Conservation (phyloP, 2,329 filamentous ascomycete genomes). For the Cadophora sp. region DNA sequence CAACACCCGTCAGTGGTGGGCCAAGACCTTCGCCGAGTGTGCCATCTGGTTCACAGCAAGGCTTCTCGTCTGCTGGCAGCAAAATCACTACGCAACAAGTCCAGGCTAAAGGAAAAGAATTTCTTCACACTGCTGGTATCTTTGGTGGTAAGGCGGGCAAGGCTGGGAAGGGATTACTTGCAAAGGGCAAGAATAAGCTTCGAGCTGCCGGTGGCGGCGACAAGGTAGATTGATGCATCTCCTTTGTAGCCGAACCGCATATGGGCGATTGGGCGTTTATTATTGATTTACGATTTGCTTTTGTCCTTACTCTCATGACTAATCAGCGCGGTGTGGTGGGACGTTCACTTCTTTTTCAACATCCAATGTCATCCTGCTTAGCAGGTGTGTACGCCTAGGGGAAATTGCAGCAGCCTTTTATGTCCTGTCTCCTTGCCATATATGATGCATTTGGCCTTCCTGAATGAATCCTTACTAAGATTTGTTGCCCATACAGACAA, state of each 20-base stretch:
- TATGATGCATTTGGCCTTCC: slow-evolving; percentile 33
- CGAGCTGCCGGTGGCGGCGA: slow-evolving; percentile 66
- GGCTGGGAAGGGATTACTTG: slow-evolving; percentile 88
- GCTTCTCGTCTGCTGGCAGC: slow-evolving; percentile 34
- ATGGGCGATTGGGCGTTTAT: slow-evolving; percentile 40
- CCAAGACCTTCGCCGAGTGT: slow-evolving; percentile 28
- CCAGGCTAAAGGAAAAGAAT: slow-evolving; percentile 80
- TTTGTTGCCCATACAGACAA: slow-evolving; percentile 45
- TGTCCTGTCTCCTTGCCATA: slow-evolving; percentile 38
- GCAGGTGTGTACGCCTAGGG: slow-evolving; percentile 45
- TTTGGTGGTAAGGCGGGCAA: slow-evolving; percentile 74
- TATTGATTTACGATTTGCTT: slow-evolving; percentile 30
- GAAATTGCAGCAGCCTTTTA: slow-evolving; percentile 41
- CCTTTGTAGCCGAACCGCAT: slow-evolving; percentile 44
- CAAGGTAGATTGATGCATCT: slow-evolving; percentile 80
- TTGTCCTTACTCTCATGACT: slow-evolving; percentile 33
- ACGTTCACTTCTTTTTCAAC: slow-evolving; percentile 35
- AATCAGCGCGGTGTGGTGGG: slow-evolving; percentile 34
- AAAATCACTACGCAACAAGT: slow-evolving; percentile 46
- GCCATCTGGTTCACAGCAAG: slow-evolving; percentile 36
- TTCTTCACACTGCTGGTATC: slow-evolving; percentile 81
- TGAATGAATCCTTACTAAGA: slow-evolving; percentile 43
- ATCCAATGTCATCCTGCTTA: slow-evolving; percentile 38
- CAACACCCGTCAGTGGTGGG: slow-evolving; percentile 30
- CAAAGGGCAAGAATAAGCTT: slow-evolving; percentile 88